A percentile compares a stretch with the other conserved stretches of the same genome.
phyloP scores from a whole-genome alignment of 2,329 filamentous ascomycete genomes.

The Colletotrichum caudatum region DNA sequence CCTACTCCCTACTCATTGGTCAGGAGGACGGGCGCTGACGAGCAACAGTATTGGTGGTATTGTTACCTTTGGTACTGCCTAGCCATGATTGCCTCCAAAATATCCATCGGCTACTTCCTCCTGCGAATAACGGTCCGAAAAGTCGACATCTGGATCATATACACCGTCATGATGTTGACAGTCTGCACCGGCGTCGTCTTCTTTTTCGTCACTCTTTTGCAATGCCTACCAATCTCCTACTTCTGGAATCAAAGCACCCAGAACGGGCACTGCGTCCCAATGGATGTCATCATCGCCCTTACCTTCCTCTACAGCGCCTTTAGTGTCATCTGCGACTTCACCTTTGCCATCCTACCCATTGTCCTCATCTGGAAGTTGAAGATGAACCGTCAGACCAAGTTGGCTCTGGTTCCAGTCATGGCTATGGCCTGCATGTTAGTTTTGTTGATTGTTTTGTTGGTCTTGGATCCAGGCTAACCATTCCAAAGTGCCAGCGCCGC shows the following conservation, averaged over 20 bases:
- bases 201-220: conserved; percentile 50
- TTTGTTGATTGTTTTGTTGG: neutral
- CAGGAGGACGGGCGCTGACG: neutral
- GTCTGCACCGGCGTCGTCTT: conserved; percentile 47
- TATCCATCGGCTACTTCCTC: conserved; percentile 47
- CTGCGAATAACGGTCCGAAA: conserved; percentile 45
- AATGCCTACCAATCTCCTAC: conserved; percentile 47
- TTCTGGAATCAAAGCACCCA: conserved; percentile 47
- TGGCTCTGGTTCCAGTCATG: conserved; percentile 65
- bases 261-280: conserved; percentile 47
- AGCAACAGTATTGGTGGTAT: conserved; percentile 52
- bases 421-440: conserved; percentile 66
- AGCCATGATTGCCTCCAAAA: conserved; percentile 52
- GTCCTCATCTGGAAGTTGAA: conserved; percentile 67
- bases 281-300: conserved; percentile 61
- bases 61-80: conserved; percentile 55
- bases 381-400: conserved; percentile 65
- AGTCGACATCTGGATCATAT: conserved; percentile 46
- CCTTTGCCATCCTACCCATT: conserved; percentile 65
- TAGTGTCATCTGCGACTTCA: conserved; percentile 64
- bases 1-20: neutral
- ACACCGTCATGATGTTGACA: conserved; percentile 47
- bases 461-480: conserved; percentile 9
- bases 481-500: conserved; percentile 56
- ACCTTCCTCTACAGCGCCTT: conserved; percentile 65